A percentile compares a stretch with the other conserved stretches of the same genome.
Evolutionary conservation across 306 rosid genomes (phyloP).

Genomic region (Purshia tridentata): DNA sequence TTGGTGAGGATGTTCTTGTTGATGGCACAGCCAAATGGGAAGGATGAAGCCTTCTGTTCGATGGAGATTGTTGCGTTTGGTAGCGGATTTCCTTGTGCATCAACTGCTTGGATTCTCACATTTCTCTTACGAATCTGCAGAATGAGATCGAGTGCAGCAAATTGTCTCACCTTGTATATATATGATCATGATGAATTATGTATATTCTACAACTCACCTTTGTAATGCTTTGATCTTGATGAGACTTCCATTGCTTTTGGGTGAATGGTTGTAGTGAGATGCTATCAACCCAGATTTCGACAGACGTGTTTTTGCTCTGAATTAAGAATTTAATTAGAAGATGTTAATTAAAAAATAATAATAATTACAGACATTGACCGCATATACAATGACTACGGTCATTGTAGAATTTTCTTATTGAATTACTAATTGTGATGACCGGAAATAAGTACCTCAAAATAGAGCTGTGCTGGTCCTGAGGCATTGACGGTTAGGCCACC

Average conservation of each 20-base stretch:
- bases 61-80: constrained; percentile 44
- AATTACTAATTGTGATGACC: not conserved
- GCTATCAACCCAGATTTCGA: constrained; percentile 63
- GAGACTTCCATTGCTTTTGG: constrained; percentile 53
- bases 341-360: too few species aligned
- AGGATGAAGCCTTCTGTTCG: constrained; percentile 19
- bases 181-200: too few species aligned
- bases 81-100: constrained; percentile 52
- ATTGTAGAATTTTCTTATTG: too few species aligned
- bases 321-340: not conserved
- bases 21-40: constrained; percentile 64
- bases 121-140: constrained; percentile 52
- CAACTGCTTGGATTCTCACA: constrained; percentile 42
- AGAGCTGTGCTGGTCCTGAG: constrained; percentile 54
- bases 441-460: constrained; percentile 52
- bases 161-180: too few species aligned
- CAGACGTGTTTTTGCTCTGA: constrained; percentile 50
- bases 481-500: constrained; percentile 58
- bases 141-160: too few species aligned
- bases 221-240: constrained; percentile 48
- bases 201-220: constrained; percentile 31
- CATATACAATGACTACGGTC: too few species aligned
- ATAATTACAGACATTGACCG: too few species aligned
- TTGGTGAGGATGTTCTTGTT: constrained; percentile 53
- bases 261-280: constrained; percentile 74